Evolutionary conservation across 139 green algal species (phyloP), one percentile per base, ranked within the genome.

Genomic region (Edaphochlamys debaryana): DNA sequence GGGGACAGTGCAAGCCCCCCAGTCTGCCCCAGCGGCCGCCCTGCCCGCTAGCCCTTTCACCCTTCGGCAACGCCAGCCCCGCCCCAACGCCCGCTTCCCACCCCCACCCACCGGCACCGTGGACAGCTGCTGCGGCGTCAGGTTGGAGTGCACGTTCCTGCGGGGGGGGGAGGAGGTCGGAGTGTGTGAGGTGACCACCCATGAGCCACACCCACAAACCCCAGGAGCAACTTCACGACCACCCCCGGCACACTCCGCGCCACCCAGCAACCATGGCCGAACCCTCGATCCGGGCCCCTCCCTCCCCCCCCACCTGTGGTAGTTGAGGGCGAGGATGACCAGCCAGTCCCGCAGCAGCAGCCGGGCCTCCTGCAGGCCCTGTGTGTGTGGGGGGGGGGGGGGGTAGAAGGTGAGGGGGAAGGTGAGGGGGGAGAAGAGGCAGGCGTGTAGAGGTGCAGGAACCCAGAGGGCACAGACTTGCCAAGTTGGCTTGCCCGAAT

Each of bases 331-430:
- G 34, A 98, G 79, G 42, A 94, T 90, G 20, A 94, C 91, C 56
- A 98, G 90, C 96, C 96, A 98, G 87, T 98, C 96, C 13, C 93
- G 87, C 69, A 99, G 87, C 82, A 98, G 91, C 66, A 94, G 68
- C 3, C 92, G 89, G 0, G 90, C 95, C 73, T 95, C 90, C 0
- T 58, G 7, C 17, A 93, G 42, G 11, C 95, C 92, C 79, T 95
- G 84, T n/a, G n/a, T n/a, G n/a, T n/a, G n/a, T n/a, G n/a, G n/a
- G n/a, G n/a, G n/a, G n/a, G n/a, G n/a, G 45, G 37, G 22, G 25
- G 32, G 30, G 37, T 27, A 20, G 60, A 0, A 13, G 54, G 52
- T 54, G n/a, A 4, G 40, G 0, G 36, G 11, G 64, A 38, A 34
- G 32, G n/a, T n/a, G 38, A 6, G 48, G n/a, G 29, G 42, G 34